Conservation (phyloP, 2,329 filamentous ascomycete genomes). For the Penicillium sp. region DNA sequence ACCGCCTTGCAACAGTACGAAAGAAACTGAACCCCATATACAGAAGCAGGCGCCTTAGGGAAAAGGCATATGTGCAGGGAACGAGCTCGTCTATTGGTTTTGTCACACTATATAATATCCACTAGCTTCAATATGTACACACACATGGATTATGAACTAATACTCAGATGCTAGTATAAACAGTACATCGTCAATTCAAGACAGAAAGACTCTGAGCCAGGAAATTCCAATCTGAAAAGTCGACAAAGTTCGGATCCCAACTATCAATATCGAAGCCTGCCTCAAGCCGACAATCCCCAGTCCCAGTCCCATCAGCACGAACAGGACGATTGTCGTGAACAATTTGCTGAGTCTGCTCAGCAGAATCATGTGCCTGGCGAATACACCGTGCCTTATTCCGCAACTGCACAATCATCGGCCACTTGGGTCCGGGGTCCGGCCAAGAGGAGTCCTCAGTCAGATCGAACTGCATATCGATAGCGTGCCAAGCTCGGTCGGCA, state of each 20-base stretch:
- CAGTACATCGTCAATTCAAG: background rate
- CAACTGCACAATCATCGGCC: slow-evolving; percentile 22
- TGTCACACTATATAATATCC: background rate
- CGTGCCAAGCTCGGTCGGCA: slow-evolving; percentile 37
- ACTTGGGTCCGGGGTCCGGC: slow-evolving; percentile 26
- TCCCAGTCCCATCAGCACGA: background rate
- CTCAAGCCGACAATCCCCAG: background rate
- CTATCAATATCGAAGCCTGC: slow-evolving; percentile 14
- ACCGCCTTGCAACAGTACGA: background rate
- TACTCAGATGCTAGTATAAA: background rate
- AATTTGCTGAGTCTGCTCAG: background rate
- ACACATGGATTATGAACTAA: too few species aligned
- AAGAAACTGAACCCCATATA: background rate
- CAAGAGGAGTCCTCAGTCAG: slow-evolving; percentile 19
- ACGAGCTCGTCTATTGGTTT: background rate
- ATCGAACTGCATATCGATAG: slow-evolving; percentile 16
- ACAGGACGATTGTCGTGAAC: background rate
- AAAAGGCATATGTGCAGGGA: background rate
- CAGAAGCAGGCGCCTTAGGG: background rate
- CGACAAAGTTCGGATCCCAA: slow-evolving; percentile 22
- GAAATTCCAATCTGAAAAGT: slow-evolving; percentile 24
- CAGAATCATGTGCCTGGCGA: slow-evolving; percentile 7
- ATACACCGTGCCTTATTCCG: slow-evolving; percentile 20
- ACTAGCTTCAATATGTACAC: background rate
- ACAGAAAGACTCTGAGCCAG: slow-evolving; percentile 15